Evolutionary conservation across 2,329 filamentous ascomycete species (phyloP), one percentile per base, ranked within the genome.

Genomic region (Aspergillus fumigatiaffinis): DNA sequence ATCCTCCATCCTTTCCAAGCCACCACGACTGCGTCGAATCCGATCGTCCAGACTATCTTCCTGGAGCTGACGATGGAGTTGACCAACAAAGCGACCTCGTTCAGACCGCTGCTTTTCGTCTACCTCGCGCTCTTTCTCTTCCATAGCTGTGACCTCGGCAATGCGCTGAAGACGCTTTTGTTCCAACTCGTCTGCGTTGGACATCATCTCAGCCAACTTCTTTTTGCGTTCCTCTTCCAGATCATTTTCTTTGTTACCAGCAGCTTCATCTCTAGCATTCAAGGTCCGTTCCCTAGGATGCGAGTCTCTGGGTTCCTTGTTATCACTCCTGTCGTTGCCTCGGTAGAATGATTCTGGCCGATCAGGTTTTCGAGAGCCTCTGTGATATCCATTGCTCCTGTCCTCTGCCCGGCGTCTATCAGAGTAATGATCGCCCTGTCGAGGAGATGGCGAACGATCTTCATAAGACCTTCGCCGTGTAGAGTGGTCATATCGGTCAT

Each of bases 201-300:
- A 82, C 70, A 90, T 87, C 89, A 92, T 91, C 8, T 85, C 87
- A 17, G 86, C 88, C 20, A 91, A 75, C 69, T 86, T 90, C 25
- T 67, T 66, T 38, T 63, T 62, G 25, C 70, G 70, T 47, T 74
- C 71, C 59, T 71, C 70, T 28, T 72, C 69, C 17, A 62, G 46
- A 10, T 66, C 64, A 47, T 67, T 68, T n/a, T 63, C 54, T 44
- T 64, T 65, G 46, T 60, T 55, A 50, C 59, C 28, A 44, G 61
- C 6, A 56, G 56, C 25, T 53, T 63, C 48, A 48, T 47, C 8
- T 52, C 55, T 26, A 54, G 50, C 46, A 17, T 56, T 38, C 8
- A 57, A 62, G 8, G 51, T 60, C 25, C 60, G 60, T 49, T 65
- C 59, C 21, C 66, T 61, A 12, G 48, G 38, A 50, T 60, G 60